These are phyloP conservation scores for Myxozyma monticola DNA, from an alignment of 805 yeast species.

Conservation along the genomic window DNA sequence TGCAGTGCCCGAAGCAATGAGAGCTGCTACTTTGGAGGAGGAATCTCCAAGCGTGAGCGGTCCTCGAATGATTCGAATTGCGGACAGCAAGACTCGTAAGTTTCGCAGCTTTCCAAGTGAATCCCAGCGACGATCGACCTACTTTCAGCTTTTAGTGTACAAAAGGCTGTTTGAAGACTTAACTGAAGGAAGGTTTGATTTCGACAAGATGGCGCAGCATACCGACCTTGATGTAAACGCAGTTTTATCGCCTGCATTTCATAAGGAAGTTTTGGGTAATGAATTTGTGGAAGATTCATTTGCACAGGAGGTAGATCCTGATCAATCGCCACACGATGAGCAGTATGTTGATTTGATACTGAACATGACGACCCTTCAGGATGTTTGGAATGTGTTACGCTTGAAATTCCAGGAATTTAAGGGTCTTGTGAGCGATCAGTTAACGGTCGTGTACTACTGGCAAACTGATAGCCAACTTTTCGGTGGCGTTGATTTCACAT, in stretches of 20 bases:
- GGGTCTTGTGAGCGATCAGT: constrained; percentile 6
- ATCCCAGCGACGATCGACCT: constrained; percentile 23
- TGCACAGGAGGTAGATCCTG: background rate
- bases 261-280: constrained; percentile 5
- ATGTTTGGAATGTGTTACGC: constrained; percentile 17
- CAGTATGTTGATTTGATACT: constrained; percentile 3
- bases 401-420: constrained; percentile 13
- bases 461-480: constrained; percentile 18
- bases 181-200: constrained; percentile 19
- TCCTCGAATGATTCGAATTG: too few species aligned
- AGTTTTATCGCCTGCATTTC: constrained; percentile 5
- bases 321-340: background rate
- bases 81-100: constrained; percentile 26
- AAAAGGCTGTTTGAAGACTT: constrained; percentile 19
- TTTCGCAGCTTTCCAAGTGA: constrained; percentile 11
- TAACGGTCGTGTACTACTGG: constrained; percentile 19
- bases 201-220: background rate
- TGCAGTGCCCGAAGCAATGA: too few species aligned
- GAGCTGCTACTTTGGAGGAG: too few species aligned
- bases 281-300: constrained; percentile 4
- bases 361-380: constrained; percentile 10
- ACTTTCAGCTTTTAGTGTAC: constrained; percentile 25
- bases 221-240: constrained; percentile 6
- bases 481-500: constrained; percentile 23
- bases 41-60: too few species aligned